Conservation (phyloP, 2,329 filamentous ascomycete genomes). For the Pseudopyricularia cyperi region DNA sequence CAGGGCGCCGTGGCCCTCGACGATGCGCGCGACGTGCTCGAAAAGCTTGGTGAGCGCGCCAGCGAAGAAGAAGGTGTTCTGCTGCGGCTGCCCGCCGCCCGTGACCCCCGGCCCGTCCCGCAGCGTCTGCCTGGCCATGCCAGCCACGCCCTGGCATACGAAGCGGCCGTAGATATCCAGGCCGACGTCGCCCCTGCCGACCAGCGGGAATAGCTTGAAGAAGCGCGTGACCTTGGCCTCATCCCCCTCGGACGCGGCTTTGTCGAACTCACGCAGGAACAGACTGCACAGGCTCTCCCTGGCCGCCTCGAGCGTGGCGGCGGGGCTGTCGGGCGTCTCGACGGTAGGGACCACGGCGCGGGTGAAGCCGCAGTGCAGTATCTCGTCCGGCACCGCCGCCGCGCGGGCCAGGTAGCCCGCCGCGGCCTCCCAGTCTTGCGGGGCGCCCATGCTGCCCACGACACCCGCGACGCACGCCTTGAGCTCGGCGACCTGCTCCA, state of each 20-base stretch:
- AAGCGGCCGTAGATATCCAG: conserved; percentile 92
- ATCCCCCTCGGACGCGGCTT: conserved; percentile 75
- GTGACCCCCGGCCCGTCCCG: conserved; percentile 50
- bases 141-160: conserved; percentile 87
- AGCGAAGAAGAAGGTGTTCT: conserved; percentile 74
- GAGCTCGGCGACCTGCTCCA: conserved; percentile 92
- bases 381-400: conserved; percentile 64
- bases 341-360: conserved; percentile 88
- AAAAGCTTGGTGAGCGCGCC: conserved; percentile 85
- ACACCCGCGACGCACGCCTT: conserved; percentile 94
- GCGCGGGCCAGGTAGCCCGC: conserved; percentile 81
- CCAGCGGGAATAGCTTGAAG: conserved; percentile 95
- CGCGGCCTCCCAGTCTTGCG: conserved; percentile 97
- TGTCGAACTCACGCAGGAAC: conserved; percentile 91
- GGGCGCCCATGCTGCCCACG: conserved; percentile 89
- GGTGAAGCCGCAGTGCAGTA: conserved; percentile 75
- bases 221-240: conserved; percentile 85
- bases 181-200: conserved; percentile 77
- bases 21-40: conserved; percentile 93
- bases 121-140: conserved; percentile 67
- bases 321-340: conserved; percentile 85
- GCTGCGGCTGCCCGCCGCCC: conserved; percentile 19
- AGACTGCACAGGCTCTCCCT: conserved; percentile 81
- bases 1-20: conserved; percentile 79
- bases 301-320: conserved; percentile 73